Evolutionary conservation across 2,329 filamentous ascomycete genomes (phyloP).

Genomic region (Penicillium freii): DNA sequence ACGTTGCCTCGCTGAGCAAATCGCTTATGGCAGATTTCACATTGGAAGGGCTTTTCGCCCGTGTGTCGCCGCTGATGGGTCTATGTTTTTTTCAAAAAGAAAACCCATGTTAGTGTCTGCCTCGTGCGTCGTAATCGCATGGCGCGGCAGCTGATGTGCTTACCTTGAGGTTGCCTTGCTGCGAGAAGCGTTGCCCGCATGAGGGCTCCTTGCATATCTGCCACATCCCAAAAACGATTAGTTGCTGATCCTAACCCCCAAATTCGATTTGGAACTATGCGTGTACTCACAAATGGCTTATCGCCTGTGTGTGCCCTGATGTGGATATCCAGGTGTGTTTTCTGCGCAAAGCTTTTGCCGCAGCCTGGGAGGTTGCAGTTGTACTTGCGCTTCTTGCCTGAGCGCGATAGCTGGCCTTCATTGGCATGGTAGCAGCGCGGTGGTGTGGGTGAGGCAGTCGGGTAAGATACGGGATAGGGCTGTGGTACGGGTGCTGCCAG

Average conservation of each 20-base stretch:
- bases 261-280: not conserved
- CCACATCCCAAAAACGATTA: conserved; percentile 4
- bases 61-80: conserved; percentile 87
- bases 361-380: conserved; percentile 72
- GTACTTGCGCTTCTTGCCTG: conserved; percentile 60
- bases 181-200: conserved; percentile 80
- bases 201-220: conserved; percentile 67
- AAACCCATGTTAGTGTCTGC: not conserved
- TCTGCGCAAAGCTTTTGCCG: conserved; percentile 80
- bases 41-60: conserved; percentile 79
- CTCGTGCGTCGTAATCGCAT: not conserved
- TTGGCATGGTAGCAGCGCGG: conserved; percentile 27
- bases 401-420: conserved; percentile 37
- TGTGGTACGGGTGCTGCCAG: conserved; percentile 27
- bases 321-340: conserved; percentile 91
- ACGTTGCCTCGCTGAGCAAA: conserved; percentile 88
- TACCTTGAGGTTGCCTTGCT: conserved; percentile 86
- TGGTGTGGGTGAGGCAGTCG: conserved; percentile 6
- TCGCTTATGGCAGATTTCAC: conserved; percentile 73
- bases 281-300: conserved; percentile 75
- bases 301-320: conserved; percentile 82
- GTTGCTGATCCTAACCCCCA: not conserved
- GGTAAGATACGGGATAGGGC: conserved; percentile 25
- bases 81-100: conserved; percentile 40
- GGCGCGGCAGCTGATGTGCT: conserved; percentile 20